Conservation (phyloP, 1,284 basidiomycete species). For the Xerocomus nothofagi region DNA sequence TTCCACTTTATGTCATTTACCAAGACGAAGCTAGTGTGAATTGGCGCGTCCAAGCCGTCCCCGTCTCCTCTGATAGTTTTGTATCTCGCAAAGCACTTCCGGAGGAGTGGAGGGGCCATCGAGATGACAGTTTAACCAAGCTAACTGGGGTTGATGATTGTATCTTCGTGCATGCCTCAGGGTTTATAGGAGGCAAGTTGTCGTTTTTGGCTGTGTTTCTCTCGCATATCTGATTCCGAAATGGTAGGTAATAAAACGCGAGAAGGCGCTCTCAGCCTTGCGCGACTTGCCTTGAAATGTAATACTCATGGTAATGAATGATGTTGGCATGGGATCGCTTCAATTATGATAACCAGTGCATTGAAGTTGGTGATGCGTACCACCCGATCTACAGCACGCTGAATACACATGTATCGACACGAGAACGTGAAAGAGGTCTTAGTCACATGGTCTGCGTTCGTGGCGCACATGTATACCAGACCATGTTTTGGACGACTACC, state of each 20-base stretch:
- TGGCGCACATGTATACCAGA: slow-evolving; percentile 3
- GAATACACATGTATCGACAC: slow-evolving; percentile 17
- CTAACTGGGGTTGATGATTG: slow-evolving; percentile 79
- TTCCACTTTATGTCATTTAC: slow-evolving; percentile 87
- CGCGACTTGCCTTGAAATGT: slow-evolving; percentile 60
- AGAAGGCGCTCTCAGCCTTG: slow-evolving; percentile 85
- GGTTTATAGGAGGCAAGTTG: slow-evolving; percentile 88
- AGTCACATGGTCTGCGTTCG: slow-evolving; percentile 8
- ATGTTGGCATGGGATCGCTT: slow-evolving; percentile 17
- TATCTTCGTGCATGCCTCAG: slow-evolving; percentile 92
- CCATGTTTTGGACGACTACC: slow-evolving; percentile 17
- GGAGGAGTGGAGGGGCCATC: slow-evolving; percentile 89
- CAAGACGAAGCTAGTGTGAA: slow-evolving; percentile 77
- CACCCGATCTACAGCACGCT: slow-evolving; percentile 13
- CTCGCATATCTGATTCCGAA: slow-evolving; percentile 12
- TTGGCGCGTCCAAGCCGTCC: slow-evolving; percentile 96
- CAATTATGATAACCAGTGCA: slow-evolving; percentile 8
- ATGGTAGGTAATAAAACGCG: slow-evolving; percentile 83
- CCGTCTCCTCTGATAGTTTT: slow-evolving; percentile 81
- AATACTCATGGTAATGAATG: slow-evolving; percentile 23
- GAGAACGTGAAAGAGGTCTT: slow-evolving; percentile 12
- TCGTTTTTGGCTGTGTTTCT: background rate
- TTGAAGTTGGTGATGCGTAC: slow-evolving; percentile 12
- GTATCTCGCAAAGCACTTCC: slow-evolving; percentile 90
- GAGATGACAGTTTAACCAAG: slow-evolving; percentile 80